Conservation (phyloP, 2,329 filamentous ascomycete genomes). For the Claviceps lovelessii region DNA sequence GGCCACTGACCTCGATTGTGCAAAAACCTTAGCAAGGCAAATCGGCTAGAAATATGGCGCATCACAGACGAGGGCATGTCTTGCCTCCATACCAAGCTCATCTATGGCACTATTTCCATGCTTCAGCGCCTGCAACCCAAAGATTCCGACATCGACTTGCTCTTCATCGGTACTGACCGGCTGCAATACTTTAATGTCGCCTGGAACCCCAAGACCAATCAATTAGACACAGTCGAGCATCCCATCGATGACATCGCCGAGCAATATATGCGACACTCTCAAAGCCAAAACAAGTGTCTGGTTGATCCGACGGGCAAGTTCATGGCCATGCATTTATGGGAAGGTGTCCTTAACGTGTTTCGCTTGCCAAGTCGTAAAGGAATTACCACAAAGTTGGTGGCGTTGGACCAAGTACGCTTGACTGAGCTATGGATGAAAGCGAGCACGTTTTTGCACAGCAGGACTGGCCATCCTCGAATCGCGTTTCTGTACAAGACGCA, state of each 20-base stretch:
- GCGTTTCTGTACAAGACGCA: conserved; percentile 44
- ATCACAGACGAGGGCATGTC: conserved; percentile 48
- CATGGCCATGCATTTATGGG: conserved; percentile 45
- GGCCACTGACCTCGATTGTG: neutral
- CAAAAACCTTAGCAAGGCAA: conserved; percentile 50
- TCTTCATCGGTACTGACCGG: conserved; percentile 84
- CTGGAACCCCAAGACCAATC: conserved; percentile 52
- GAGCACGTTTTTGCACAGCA: conserved; percentile 42
- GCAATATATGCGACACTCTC: conserved; percentile 56
- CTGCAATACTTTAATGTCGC: conserved; percentile 81
- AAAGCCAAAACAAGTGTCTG: conserved; percentile 68
- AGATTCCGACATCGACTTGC: conserved; percentile 60
- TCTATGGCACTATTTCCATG: conserved; percentile 81
- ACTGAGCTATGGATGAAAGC: conserved; percentile 47
- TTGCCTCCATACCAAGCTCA: conserved; percentile 51
- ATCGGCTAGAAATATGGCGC: conserved; percentile 73
- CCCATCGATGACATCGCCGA: conserved; percentile 40
- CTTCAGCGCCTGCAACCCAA: conserved; percentile 66
- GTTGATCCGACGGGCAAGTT: conserved; percentile 63
- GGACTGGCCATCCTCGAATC: conserved; percentile 42
- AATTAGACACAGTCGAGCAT: conserved; percentile 38
- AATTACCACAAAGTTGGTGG: conserved; percentile 28
- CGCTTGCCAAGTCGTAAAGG: conserved; percentile 34
- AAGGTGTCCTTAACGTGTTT: conserved; percentile 42
- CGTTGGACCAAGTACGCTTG: conserved; percentile 40